These are phyloP conservation scores for Rostrohypoxylon terebratum DNA, from an alignment of 495 filamentous ascomycete species.

Conservation along the genomic window DNA sequence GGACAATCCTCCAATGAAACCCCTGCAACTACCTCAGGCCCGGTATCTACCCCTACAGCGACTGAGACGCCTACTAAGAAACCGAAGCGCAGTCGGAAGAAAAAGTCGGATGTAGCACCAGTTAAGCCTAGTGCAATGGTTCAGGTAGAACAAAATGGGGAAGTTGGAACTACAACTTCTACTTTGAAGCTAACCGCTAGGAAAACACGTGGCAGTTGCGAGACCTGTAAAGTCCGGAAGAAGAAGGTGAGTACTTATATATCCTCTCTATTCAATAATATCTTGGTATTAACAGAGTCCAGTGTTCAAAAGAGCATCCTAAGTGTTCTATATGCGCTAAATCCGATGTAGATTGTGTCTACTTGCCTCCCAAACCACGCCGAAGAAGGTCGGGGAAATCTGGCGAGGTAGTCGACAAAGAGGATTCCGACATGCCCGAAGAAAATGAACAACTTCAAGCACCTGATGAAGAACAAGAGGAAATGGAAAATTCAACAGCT, in stretches of 20 bases:
- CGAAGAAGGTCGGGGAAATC: constrained; percentile 38
- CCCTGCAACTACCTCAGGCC: constrained; percentile 16
- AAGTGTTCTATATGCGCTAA: constrained; percentile 53
- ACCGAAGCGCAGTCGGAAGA: constrained; percentile 45
- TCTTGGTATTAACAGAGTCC: constrained; percentile 13
- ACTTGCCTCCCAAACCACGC: constrained; percentile 49
- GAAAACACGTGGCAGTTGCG: constrained; percentile 54
- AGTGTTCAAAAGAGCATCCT: constrained; percentile 59
- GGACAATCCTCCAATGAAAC: constrained; percentile 14
- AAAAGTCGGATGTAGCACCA: constrained; percentile 40
- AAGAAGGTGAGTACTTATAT: constrained; percentile 41
- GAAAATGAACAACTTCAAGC: constrained; percentile 21
- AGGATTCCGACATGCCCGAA: constrained; percentile 34
- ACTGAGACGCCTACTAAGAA: constrained; percentile 33
- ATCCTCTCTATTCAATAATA: not conserved
- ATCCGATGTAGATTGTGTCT: constrained; percentile 49
- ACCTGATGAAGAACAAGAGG: constrained; percentile 5
- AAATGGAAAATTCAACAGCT: constrained; percentile 3
- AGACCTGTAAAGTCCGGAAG: constrained; percentile 52
- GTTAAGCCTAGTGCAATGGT: constrained; percentile 32
- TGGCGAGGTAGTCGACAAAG: constrained; percentile 29
- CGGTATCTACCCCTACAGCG: constrained; percentile 11
- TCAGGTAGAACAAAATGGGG: constrained; percentile 32
- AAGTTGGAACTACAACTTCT: constrained; percentile 45
- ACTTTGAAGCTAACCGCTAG: constrained; percentile 32